Conservation (phyloP, 2,329 filamentous ascomycete genomes). For the Tolypocladium cylindrosporum region DNA sequence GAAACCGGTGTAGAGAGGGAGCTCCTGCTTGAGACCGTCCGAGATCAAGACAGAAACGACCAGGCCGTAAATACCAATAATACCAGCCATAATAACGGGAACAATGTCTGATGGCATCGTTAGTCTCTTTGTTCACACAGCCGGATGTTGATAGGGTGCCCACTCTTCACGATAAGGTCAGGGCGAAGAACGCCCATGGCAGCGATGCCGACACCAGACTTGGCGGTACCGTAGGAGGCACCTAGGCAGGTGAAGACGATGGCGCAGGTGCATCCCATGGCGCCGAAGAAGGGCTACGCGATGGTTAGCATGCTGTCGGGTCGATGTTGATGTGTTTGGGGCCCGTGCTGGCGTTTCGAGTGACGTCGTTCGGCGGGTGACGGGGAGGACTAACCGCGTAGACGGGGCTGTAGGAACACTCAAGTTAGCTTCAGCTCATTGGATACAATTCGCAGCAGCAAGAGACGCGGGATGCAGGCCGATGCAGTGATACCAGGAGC, state of each 20-base stretch:
- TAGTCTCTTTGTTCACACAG: slow-evolving; percentile 6
- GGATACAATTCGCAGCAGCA: background rate
- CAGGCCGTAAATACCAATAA: slow-evolving; percentile 97
- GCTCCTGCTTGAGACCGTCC: slow-evolving; percentile 61
- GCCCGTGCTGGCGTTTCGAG: slow-evolving; percentile 10
- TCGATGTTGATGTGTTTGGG: slow-evolving; percentile 8
- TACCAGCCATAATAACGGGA: slow-evolving; percentile 99
- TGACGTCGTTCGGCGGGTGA: slow-evolving; percentile 20
- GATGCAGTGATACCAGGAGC: slow-evolving; percentile 15
- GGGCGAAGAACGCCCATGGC: slow-evolving; percentile 97
- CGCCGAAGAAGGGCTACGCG: slow-evolving; percentile 79
- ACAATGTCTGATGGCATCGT: slow-evolving; percentile 66
- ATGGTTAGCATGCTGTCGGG: slow-evolving; percentile 20
- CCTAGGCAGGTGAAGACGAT: slow-evolving; percentile 96
- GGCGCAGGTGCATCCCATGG: slow-evolving; percentile 93
- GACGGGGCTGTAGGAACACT: slow-evolving; percentile 60
- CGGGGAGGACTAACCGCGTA: slow-evolving; percentile 79
- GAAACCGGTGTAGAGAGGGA: slow-evolving; percentile 72
- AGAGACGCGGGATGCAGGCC: slow-evolving; percentile 1
- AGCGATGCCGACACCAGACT: slow-evolving; percentile 97
- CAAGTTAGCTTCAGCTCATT: slow-evolving; percentile 30
- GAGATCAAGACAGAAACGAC: slow-evolving; percentile 84
- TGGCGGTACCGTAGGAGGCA: slow-evolving; percentile 96
- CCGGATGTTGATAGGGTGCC: slow-evolving; percentile 21
- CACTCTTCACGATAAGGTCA: slow-evolving; percentile 99